Base-by-base conservation (phyloP, 345 rosid species). In the Eucalyptus paniculata region DNA sequence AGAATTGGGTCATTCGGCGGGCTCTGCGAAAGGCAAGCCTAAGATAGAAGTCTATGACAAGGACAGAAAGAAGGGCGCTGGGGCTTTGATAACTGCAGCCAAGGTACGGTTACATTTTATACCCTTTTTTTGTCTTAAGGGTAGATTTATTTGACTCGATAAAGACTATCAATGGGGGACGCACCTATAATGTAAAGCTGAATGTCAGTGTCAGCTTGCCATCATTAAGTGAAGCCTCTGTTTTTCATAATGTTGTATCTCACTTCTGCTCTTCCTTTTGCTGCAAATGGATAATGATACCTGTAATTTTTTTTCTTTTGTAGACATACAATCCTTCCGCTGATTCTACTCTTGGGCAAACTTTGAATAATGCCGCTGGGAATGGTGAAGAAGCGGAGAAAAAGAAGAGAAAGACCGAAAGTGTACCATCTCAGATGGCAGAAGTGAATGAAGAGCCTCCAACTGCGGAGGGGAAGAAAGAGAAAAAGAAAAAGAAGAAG, bases 11-110 rank as follows among this genome's bases (percentile, higher is more conserved):
- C 95, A 94, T 8, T 93, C 97, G 62, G 96, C 98, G 86, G 99
- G 99, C 50, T 97, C 99, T 77, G 94, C 95, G 37, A 96, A 95
- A 92, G 97, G 99, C 88, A 97, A 97, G 72, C 99, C 99, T 10
- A 97, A 96, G 94, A 95, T 95, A 72, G 98, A 96, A 92, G 96
- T 90, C 82, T 96, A 96, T 92, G 96, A 97, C 91, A 97, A 96
- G 90, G 99, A 97, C 89, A 88, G 94, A 40, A 97, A 94, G 96
- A 93, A 90, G 90, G 96, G 97, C 15, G 89, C 96, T 44, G 96
- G 97, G 44, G 98, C 93, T 50, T 89, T 95, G 86, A 94, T 96
- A 89, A 96, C 98, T 87, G 93, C 98, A 90, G 98, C 99, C 37
- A 97, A 97, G 98, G 99, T 96, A 67, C 86, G 34, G n/a, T 34